phyloP scores from a whole-genome alignment of 768 basidiomycete genomes.

The Tulasnella sp. region DNA sequence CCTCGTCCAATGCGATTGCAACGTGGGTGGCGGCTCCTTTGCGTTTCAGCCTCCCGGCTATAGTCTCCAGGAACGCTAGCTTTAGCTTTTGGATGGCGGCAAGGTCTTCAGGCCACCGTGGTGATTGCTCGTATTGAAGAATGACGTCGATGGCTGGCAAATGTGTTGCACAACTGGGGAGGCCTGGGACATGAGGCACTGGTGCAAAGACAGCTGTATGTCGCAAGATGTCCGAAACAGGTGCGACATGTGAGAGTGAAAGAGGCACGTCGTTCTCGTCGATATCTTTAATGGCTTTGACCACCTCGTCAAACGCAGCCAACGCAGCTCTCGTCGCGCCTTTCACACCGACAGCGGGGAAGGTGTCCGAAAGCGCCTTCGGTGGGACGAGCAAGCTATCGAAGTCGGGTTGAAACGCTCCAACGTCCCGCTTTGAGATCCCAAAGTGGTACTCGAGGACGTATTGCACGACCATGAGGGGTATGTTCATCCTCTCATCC shows the following conservation, averaged over 20 bases:
- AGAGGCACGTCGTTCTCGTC: constrained; percentile 58
- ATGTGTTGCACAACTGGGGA: constrained; percentile 54
- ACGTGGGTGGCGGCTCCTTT: constrained; percentile 38
- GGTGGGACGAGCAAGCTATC: constrained; percentile 29
- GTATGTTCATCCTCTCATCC: constrained; percentile 77
- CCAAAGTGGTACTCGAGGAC: constrained; percentile 73
- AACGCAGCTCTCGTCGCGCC: constrained; percentile 45
- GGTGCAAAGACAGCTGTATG: constrained; percentile 82
- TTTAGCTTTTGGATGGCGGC: constrained; percentile 91
- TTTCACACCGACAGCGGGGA: neutral
- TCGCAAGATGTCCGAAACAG: constrained; percentile 67
- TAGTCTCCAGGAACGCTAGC: constrained; percentile 80
- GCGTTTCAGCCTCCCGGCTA: constrained; percentile 63
- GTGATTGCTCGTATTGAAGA: constrained; percentile 88
- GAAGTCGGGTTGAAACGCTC: constrained; percentile 29
- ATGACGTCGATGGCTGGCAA: constrained; percentile 67
- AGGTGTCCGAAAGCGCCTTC: neutral
- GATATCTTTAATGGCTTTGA: constrained; percentile 60
- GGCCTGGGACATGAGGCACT: constrained; percentile 48
- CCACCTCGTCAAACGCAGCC: constrained; percentile 71
- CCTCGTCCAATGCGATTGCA: constrained; percentile 54
- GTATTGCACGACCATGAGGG: constrained; percentile 66
- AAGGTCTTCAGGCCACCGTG: constrained; percentile 92
- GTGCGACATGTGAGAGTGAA: constrained; percentile 67
- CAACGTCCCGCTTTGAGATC: constrained; percentile 39